These are phyloP conservation scores for Lentinula sp. DNA, from an alignment of 768 basidiomycete species.

Conservation along the genomic window DNA sequence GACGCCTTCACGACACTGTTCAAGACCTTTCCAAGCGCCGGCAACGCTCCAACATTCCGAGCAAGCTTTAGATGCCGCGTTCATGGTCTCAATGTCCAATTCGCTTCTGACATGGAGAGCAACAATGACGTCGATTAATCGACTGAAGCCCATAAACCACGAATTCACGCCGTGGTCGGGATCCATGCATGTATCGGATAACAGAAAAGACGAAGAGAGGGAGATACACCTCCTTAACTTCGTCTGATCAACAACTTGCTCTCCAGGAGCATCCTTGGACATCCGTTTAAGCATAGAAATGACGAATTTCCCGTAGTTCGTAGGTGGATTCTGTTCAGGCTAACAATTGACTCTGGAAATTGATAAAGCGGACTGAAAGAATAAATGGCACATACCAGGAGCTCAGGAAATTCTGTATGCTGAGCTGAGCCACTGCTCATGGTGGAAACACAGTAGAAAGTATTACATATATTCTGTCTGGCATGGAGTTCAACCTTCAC, in stretches of 20 bases:
- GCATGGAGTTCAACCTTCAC: neutral
- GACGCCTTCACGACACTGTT: slow-evolving; percentile 58
- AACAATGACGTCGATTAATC: slow-evolving; percentile 66
- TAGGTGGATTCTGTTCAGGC: slow-evolving; percentile 31
- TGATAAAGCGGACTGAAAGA: neutral
- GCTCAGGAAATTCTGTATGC: neutral
- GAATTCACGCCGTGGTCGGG: slow-evolving; percentile 47
- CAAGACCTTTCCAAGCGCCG: slow-evolving; percentile 62
- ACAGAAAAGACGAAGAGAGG: slow-evolving; percentile 72
- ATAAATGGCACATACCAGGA: neutral
- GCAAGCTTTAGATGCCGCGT: slow-evolving; percentile 62
- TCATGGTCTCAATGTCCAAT: slow-evolving; percentile 73
- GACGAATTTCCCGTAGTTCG: slow-evolving; percentile 59
- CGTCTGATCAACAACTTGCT: slow-evolving; percentile 48
- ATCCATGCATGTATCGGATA: slow-evolving; percentile 68
- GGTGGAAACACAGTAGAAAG: neutral
- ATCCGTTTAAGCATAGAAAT: slow-evolving; percentile 47
- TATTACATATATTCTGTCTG: neutral
- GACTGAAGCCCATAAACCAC: slow-evolving; percentile 65
- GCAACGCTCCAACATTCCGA: slow-evolving; percentile 79
- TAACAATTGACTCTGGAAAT: slow-evolving; percentile 2
- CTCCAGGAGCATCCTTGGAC: slow-evolving; percentile 25
- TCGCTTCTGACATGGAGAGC: slow-evolving; percentile 63
- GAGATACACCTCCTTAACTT: slow-evolving; percentile 58
- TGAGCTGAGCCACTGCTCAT: slow-evolving; percentile 3